Conservation (phyloP, 2,329 filamentous ascomycete genomes). For the Botrytis pseudocinerea region DNA sequence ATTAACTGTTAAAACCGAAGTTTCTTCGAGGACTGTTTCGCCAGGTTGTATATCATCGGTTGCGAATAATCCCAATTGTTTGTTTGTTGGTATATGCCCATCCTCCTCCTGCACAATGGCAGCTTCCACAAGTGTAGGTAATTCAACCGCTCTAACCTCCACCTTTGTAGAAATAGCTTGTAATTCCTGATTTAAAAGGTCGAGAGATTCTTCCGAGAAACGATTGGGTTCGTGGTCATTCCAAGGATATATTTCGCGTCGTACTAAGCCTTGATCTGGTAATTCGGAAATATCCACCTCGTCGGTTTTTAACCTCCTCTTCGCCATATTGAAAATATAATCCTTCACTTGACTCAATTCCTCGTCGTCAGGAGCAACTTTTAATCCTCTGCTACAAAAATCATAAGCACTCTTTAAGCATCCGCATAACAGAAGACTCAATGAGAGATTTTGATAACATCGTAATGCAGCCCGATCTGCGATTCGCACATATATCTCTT, state of each 20-base stretch:
- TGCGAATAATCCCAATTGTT: conserved; percentile 88
- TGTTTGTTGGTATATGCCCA: conserved; percentile 58
- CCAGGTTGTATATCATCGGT: conserved; percentile 75
- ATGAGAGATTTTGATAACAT: conserved; percentile 59
- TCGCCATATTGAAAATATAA: conserved; percentile 55
- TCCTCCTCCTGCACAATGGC: conserved; percentile 52
- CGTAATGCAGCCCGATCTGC: conserved; percentile 54
- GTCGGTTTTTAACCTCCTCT: conserved; percentile 48
- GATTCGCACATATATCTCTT: conserved; percentile 45
- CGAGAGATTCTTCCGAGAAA: conserved; percentile 67
- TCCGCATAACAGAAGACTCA: conserved; percentile 62
- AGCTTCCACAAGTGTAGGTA: conserved; percentile 64
- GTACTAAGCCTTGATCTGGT: conserved; percentile 69
- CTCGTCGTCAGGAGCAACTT: conserved; percentile 54
- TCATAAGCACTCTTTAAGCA: conserved; percentile 67
- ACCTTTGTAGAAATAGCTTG: conserved; percentile 74
- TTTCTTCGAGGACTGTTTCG: conserved; percentile 76
- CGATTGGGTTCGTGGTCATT: conserved; percentile 69
- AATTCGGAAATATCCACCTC: conserved; percentile 55
- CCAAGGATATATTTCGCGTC: conserved; percentile 71
- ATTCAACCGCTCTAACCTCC: conserved; percentile 70
- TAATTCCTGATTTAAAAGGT: conserved; percentile 71
- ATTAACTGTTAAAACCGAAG: conserved; percentile 83
- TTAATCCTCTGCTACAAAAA: conserved; percentile 64
- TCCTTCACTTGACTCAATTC: conserved; percentile 56